Evolutionary conservation across 345 rosid genomes (phyloP), one percentile per base, ranked within the genome.

Genomic region (Pelargonium nanum): DNA sequence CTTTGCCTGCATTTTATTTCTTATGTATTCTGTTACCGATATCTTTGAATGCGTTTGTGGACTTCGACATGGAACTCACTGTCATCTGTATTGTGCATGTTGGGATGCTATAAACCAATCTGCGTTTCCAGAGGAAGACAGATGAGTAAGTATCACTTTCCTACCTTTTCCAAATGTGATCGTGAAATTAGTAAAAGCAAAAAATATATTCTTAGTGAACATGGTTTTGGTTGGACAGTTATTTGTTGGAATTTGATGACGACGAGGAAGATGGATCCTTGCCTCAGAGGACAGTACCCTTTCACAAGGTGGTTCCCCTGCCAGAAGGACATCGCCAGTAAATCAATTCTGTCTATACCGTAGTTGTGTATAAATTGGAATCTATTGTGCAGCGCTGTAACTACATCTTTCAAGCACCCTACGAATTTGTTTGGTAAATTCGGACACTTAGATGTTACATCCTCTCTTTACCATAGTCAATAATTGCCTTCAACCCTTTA

Each of bases 241-340:
- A 92, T 73, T 62, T 89, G 68, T 78, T 92, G 58, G 99, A 92
- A 71, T 92, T 92, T 22, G 99, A 93, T 22, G 97, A 89, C 6
- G 99, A 93, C 1, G 99, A 93, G 58, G 99, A 93, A 79, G 96
- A 93, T 13, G 99, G 97, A 72, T 78, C 88, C 28, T 69, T 89
- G 75, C 99, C 97, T 24, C 85, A 85, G 75, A 82, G 96, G 78
- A 72, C 75, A 0, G 97, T 93, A 13, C 94, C 97, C 12, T 89
- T 85, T 58, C 76, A 72, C 78, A 81, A 73, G 60, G 99, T 93
- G 65, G 96, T 93, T 65, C 65, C 89, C n/a, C 76, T 89, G 63
- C 99, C 97, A 0, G 94, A 82, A 6, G 89, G 91, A 24, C 91
- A 84, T 69, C 86, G 93, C 19, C 95, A 84, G 54, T 93, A 75